Base-by-base conservation (phyloP, 768 basidiomycete genomes). In the Phanerochaete carnosa region DNA sequence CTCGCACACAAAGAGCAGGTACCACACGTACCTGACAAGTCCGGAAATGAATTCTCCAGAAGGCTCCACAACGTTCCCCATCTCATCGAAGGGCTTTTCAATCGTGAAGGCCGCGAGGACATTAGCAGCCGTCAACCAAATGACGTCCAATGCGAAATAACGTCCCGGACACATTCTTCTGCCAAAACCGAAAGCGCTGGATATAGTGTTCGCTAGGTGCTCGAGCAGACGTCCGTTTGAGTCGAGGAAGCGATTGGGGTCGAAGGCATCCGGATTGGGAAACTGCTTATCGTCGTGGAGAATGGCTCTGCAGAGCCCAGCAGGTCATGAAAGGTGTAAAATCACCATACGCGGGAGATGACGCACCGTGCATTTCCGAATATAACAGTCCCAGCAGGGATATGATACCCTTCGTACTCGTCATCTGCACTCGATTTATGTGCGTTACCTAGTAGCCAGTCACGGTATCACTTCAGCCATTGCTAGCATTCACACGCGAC, bases 401-500 rank as follows among this genome's bases (percentile, higher is more conserved):
- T 52, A 29, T 57, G 51, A 25, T 57, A 33, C 2, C 43, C 58
- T 6, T 39, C n/a, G 25, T 59, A 59, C 23, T 19, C 33, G 28
- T 58, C 57, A 19, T 58, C 47, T 25, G 45, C 16, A 2, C 23
- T 46, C 7, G 25, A 28, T 29, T 33, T 43, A n/a, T 57, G 37
- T 3, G 45, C 23, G 16, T 52, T 7, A 12, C 58, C 58, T 33
- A 59, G 23, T 3, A 45, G 50, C 22, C n/a, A n/a, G 3, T 16
- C 54, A 16, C 29, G 54, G 4, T 45, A 58, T 70, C 69, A 70
- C 8, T 70, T 50, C 39, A 71, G 63, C 32, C 68, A 62, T 58
- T n/a, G n/a, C n/a, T n/a, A n/a, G n/a, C n/a, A n/a, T n/a, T n/a
- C n/a, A n/a, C n/a, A n/a, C n/a, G n/a, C n/a, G n/a, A n/a, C n/a